Conservation (phyloP, 768 basidiomycete genomes). For the Dictyophora rubrovolvata region DNA sequence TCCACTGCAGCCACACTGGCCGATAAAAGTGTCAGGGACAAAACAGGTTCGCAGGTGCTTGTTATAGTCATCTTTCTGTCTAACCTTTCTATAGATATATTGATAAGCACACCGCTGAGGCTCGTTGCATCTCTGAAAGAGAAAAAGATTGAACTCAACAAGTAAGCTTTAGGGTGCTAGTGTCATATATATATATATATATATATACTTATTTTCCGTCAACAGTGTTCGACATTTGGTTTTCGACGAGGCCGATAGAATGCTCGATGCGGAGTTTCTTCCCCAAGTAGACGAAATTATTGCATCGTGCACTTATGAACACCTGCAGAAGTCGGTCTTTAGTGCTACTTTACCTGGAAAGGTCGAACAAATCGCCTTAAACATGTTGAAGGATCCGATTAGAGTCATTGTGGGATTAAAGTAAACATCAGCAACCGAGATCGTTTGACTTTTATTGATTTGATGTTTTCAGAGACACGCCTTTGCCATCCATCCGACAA, state of each 20-base stretch:
- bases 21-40: constrained; percentile 61
- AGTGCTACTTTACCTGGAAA: constrained; percentile 90
- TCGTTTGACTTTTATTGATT: not conserved
- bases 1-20: constrained; percentile 76
- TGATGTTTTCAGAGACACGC: constrained; percentile 63
- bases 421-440: constrained; percentile 35
- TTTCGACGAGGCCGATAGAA: constrained; percentile 85
- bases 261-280: constrained; percentile 83
- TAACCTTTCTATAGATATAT: constrained; percentile 47
- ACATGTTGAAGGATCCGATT: constrained; percentile 75
- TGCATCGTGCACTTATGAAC: constrained; percentile 56
- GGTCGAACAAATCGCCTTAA: constrained; percentile 79
- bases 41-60: constrained; percentile 49
- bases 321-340: constrained; percentile 80
- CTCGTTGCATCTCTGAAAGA: constrained; percentile 72
- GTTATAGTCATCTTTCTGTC: not conserved
- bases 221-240: constrained; percentile 75
- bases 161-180: constrained; percentile 36
- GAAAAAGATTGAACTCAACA: constrained; percentile 53
- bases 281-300: constrained; percentile 83
- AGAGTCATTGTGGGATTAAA: constrained; percentile 95
- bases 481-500: constrained; percentile 83
- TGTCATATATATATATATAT: not conserved
- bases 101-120: constrained; percentile 88
- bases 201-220: no score